phyloP scores from a whole-genome alignment of 805 yeast genomes.

The Candida oleophila region DNA sequence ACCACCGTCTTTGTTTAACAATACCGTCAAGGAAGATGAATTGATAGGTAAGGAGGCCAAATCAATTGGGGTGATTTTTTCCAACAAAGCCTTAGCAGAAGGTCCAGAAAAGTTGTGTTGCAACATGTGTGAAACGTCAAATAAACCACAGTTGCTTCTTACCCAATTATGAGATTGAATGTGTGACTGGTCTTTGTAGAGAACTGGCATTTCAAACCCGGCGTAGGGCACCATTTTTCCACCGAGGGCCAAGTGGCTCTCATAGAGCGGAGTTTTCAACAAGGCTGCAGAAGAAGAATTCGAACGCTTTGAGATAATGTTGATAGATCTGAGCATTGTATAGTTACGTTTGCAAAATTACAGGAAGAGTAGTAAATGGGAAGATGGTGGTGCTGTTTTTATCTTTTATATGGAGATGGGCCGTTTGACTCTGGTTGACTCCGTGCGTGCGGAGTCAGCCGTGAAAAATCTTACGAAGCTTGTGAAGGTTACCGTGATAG shows the following conservation, averaged over 20 bases:
- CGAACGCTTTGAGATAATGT: constrained; percentile 15
- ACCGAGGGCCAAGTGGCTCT: constrained; percentile 71
- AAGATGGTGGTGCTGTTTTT: background rate
- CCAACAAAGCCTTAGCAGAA: constrained; percentile 64
- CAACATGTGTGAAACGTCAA: constrained; percentile 97
- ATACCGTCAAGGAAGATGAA: constrained; percentile 72
- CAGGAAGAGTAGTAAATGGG: background rate
- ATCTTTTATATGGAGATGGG: background rate
- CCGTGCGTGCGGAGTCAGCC: constrained; percentile 1
- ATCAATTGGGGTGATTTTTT: constrained; percentile 87
- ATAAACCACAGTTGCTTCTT: constrained; percentile 80
- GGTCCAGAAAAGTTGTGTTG: constrained; percentile 80
- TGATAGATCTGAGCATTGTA: background rate
- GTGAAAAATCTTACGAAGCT: no score
- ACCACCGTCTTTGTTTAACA: constrained; percentile 71
- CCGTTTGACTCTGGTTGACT: constrained; percentile 1
- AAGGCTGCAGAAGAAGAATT: constrained; percentile 29
- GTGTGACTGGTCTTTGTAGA: constrained; percentile 82
- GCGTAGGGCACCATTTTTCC: constrained; percentile 96
- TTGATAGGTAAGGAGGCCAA: constrained; percentile 54
- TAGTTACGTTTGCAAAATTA: background rate
- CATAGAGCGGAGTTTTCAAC: constrained; percentile 76
- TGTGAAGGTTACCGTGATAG: no score
- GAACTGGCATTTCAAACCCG: constrained; percentile 93
- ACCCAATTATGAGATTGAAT: constrained; percentile 96